These are phyloP conservation scores for Escallonia rubra DNA, from an alignment of 129 eudicot genomes.

Conservation along the genomic window DNA sequence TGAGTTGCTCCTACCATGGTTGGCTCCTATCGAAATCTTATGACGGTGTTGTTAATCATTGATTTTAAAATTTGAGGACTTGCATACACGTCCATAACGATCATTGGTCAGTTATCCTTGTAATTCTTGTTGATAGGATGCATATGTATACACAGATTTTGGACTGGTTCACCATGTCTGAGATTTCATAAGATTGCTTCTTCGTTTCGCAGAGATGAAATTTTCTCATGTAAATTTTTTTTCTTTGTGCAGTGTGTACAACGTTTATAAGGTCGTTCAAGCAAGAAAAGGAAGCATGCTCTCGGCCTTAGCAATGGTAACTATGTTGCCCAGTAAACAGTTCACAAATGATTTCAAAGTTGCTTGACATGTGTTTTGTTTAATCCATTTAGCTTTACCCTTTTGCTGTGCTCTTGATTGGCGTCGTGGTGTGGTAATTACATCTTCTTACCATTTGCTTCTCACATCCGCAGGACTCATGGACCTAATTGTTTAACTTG, in stretches of 20 bases:
- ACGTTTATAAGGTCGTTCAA: constrained; percentile 72
- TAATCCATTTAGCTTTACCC: constrained; percentile 64
- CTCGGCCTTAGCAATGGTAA: constrained; percentile 90
- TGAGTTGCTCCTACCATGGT: too few species aligned
- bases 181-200: neutral
- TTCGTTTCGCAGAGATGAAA: neutral
- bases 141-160: too few species aligned
- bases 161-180: neutral
- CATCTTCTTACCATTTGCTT: constrained; percentile 4
- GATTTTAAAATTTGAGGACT: too few species aligned
- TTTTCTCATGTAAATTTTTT: neutral
- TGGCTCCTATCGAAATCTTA: too few species aligned
- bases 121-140: too few species aligned
- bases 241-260: constrained; percentile 51
- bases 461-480: neutral
- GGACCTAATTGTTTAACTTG: neutral
- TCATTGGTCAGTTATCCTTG: too few species aligned
- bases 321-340: neutral
- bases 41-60: too few species aligned
- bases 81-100: too few species aligned
- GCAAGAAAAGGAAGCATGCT: constrained; percentile 91
- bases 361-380: constrained; percentile 15
- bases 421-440: constrained; percentile 68
- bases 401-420: constrained; percentile 61
- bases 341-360: constrained; percentile 1